Evolutionary conservation across 768 basidiomycete genomes (phyloP).

Genomic region (Kockovaella imperatae): DNA sequence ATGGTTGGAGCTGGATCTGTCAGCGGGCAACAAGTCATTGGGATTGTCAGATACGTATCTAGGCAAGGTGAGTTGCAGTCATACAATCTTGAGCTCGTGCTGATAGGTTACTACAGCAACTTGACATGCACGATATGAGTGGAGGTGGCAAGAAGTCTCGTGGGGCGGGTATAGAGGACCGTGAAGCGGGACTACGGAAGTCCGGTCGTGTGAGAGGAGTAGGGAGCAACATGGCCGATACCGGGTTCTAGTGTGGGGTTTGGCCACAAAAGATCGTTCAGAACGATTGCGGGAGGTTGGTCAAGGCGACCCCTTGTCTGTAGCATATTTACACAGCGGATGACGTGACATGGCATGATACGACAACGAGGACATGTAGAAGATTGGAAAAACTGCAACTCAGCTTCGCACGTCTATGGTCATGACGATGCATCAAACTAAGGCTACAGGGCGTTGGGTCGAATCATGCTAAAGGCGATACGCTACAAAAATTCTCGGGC

Average conservation of each 20-base stretch:
- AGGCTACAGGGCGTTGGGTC: too few relatives aligned
- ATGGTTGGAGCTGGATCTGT: slow-evolving; percentile 13
- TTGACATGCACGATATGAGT: background rate
- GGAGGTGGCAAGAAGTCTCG: background rate
- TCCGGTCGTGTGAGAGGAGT: slow-evolving; percentile 5
- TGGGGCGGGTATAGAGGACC: background rate
- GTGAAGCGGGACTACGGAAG: background rate
- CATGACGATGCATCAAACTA: too few relatives aligned
- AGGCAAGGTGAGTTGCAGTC: slow-evolving; percentile 21
- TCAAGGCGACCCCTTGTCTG: too few relatives aligned
- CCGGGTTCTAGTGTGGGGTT: slow-evolving; percentile 18
- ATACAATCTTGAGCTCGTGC: background rate
- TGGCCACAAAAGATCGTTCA: too few relatives aligned
- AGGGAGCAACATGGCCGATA: slow-evolving; percentile 10
- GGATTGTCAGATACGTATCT: slow-evolving; percentile 22
- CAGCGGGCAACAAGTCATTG: slow-evolving; percentile 7
- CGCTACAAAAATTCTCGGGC: too few relatives aligned
- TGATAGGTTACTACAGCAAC: background rate
- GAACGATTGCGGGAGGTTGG: too few relatives aligned
- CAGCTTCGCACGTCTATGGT: too few relatives aligned
- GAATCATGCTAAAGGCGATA: too few relatives aligned
- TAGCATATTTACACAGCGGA: too few relatives aligned
- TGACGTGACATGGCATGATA: too few relatives aligned
- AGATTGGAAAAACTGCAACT: too few relatives aligned
- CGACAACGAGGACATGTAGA: too few relatives aligned